Percentiles rank a stretch among this genome's conserved stretches.
These are phyloP conservation scores for Reticulascus tulasneorum DNA, from an alignment of 2,329 filamentous ascomycete genomes.

Conservation along the genomic window DNA sequence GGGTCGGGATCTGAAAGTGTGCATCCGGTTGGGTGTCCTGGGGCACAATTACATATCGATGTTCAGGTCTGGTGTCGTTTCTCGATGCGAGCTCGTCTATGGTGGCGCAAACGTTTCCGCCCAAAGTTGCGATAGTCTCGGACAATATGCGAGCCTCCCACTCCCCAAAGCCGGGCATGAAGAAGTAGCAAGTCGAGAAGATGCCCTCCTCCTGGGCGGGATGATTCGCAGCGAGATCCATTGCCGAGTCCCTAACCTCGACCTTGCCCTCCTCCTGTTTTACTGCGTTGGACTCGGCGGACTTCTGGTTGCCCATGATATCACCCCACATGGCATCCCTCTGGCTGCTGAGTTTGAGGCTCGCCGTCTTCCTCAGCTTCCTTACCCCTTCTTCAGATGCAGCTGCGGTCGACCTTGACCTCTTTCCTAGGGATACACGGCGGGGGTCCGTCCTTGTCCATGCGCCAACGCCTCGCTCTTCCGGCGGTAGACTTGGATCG, in stretches of 20 bases:
- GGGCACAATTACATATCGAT: slow-evolving; percentile 52
- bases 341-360: slow-evolving; percentile 75
- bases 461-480: slow-evolving; percentile 73
- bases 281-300: slow-evolving; percentile 6
- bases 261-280: slow-evolving; percentile 5
- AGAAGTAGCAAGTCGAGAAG: slow-evolving; percentile 55
- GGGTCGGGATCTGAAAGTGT: slow-evolving; percentile 32
- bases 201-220: slow-evolving; percentile 32
- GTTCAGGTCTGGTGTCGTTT: slow-evolving; percentile 23
- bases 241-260: slow-evolving; percentile 23
- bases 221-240: slow-evolving; percentile 21
- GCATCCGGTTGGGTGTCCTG: slow-evolving; percentile 44
- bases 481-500: slow-evolving; percentile 65
- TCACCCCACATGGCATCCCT: slow-evolving; percentile 86
- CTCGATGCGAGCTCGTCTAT: slow-evolving; percentile 35
- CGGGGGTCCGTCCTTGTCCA: slow-evolving; percentile 57
- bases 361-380: slow-evolving; percentile 84
- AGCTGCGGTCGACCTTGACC: slow-evolving; percentile 47
- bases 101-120: slow-evolving; percentile 39
- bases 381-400: slow-evolving; percentile 58
- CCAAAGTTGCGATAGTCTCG: slow-evolving; percentile 44
- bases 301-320: slow-evolving; percentile 55
- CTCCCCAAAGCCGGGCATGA: slow-evolving; percentile 54
- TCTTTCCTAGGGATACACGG: slow-evolving; percentile 52
- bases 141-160: slow-evolving; percentile 46